Base-by-base conservation (phyloP, 75 land plant genomes). In the Pinus tabuliformis region DNA sequence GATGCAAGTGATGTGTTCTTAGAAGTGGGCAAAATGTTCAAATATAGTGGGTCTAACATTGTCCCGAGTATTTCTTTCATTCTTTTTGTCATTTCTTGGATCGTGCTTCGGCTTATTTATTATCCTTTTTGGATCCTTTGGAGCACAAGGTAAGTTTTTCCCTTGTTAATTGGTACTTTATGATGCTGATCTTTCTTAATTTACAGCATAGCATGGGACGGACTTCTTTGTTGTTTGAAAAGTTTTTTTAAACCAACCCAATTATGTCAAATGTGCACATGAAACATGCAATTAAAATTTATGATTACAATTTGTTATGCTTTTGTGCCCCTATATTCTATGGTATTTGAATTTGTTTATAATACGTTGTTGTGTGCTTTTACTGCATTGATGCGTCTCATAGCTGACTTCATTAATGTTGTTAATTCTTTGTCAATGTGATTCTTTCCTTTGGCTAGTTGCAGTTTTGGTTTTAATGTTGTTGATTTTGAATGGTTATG, bases 1-100 rank as follows among this genome's bases (percentile, higher is more conserved):
- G 99, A 94, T 87, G 99, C 95, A 71, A 96, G 89, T 84, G 99
- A 96, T 81, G 93, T 96, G 14, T 96, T 96, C 82, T 64, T 96
- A 74, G 98, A 94, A 77, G 59, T 91, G 9, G 99, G 93, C n/a
- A 96, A 96, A 83, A 88, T 96, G 98, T 87, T 93, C 75, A 92
- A 92, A 74, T 96, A 96, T 75, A 75, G 80, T 58, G 93, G 93
- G 17, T 84, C 79, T 64, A 86, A 90, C 73, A 18, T 72, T 56
- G 36, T 92, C 66, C 95, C 99, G 14, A 85, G 86, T 73, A 28
- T 92, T 12, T 52, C 92, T 37, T 92, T 96, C 73, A 45, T 86
- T 59, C 56, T 90, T 6, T 96, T 96, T 83, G 91, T 86, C 59
- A 70, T 90, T 15, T 92, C 98, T 24, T 96, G 95, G 95, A 62